Percentiles rank a stretch among this genome's conserved stretches.
These are phyloP conservation scores for Kwoniella botswanensis DNA, from an alignment of 768 basidiomycete species.

Conservation along the genomic window DNA sequence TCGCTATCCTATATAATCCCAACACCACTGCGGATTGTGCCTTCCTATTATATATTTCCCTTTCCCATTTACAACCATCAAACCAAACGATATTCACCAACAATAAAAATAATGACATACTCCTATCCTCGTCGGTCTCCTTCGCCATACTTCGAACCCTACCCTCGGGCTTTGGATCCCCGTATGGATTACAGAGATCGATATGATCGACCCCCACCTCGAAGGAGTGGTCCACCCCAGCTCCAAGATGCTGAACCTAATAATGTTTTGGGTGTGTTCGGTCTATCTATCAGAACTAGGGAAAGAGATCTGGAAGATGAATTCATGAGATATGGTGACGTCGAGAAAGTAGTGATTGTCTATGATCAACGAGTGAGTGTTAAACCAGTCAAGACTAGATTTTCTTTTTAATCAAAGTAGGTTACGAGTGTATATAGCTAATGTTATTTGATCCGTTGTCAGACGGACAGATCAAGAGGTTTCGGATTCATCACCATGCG, in stretches of 20 bases:
- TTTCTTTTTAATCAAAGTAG: too few relatives aligned
- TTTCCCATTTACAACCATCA: not conserved
- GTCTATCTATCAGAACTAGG: conserved; percentile 90
- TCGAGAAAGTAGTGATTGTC: conserved; percentile 94
- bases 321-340: conserved; percentile 83
- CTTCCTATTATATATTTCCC: too few relatives aligned
- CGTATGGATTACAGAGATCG: conserved; percentile 7
- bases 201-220: conserved; percentile 1
- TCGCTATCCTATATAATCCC: too few relatives aligned
- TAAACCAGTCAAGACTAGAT: too few relatives aligned
- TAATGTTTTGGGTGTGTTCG: conserved; percentile 93
- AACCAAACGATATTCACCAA: not conserved
- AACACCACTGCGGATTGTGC: too few relatives aligned
- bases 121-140: conserved; percentile 16
- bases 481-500: conserved; percentile 98
- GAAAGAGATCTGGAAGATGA: conserved; percentile 95
- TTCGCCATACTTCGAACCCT: not conserved
- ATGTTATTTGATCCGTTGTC: not conserved
- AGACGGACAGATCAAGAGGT: conserved; percentile 93
- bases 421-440: not conserved
- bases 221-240: not conserved
- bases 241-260: conserved; percentile 64
- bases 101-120: not conserved
- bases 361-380: conserved; percentile 88
- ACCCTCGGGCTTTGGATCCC: not conserved